phyloP scores from a whole-genome alignment of 1,284 basidiomycete genomes.

The Trichosporon faecale region DNA sequence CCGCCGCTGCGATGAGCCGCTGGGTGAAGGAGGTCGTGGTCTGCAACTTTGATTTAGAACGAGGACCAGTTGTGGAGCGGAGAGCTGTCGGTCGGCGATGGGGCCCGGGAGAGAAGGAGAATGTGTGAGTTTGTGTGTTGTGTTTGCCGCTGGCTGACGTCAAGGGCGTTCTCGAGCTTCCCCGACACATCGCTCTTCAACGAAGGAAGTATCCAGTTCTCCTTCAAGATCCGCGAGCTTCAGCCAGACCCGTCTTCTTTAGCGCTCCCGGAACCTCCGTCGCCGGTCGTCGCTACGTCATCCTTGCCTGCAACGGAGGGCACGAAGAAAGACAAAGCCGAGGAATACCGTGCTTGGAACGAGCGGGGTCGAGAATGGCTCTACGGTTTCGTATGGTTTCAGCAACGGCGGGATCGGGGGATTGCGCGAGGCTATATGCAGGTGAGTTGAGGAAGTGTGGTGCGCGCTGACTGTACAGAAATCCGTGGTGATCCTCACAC shows the following conservation, averaged over 20 bases:
- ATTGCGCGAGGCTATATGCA: constrained; percentile 83
- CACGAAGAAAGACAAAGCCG: constrained; percentile 38
- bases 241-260: constrained; percentile 39
- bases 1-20: constrained; percentile 59
- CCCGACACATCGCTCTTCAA: constrained; percentile 83
- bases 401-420: constrained; percentile 64
- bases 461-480: constrained; percentile 56
- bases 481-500: constrained; percentile 79
- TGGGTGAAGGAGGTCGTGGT: constrained; percentile 79
- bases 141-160: constrained; percentile 6
- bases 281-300: constrained; percentile 35
- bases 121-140: constrained; percentile 64
- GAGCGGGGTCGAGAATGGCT: constrained; percentile 54
- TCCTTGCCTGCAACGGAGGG: background rate
- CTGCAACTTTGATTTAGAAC: constrained; percentile 83
- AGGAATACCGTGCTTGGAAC: constrained; percentile 48
- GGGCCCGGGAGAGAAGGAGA: constrained; percentile 70
- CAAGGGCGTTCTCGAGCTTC: constrained; percentile 87
- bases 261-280: constrained; percentile 42
- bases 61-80: constrained; percentile 76
- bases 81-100: constrained; percentile 62
- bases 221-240: constrained; percentile 59
- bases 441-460: constrained; percentile 54
- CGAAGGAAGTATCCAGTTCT: constrained; percentile 52
- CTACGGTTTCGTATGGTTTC: constrained; percentile 81